Evolutionary conservation across 345 rosid species (phyloP).

Genomic region (Laguncularia racemosa): DNA sequence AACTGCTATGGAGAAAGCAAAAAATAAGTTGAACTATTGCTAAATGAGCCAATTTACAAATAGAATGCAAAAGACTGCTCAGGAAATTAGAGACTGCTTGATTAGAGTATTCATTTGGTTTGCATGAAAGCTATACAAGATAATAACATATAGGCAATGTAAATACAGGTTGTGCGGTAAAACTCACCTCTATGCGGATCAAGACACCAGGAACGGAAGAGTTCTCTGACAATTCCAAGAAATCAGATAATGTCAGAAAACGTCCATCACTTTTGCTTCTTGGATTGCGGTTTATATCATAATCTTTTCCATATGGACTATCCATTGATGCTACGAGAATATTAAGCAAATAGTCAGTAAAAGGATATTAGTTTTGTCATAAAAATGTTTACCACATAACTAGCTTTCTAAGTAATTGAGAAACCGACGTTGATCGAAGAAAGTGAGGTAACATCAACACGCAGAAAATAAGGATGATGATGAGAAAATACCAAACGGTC

Average conservation of each 20-base stretch:
- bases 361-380: background rate
- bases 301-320: slow-evolving; percentile 29
- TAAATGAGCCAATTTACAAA: too few species aligned
- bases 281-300: slow-evolving; percentile 47
- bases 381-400: too few species aligned
- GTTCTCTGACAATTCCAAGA: slow-evolving; percentile 56
- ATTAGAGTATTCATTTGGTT: too few species aligned
- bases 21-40: too few species aligned
- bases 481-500: too few species aligned
- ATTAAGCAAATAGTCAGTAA: background rate
- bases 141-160: background rate
- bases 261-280: slow-evolving; percentile 34
- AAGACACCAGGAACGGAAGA: slow-evolving; percentile 68
- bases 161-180: slow-evolving; percentile 6
- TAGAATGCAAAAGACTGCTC: slow-evolving; percentile 1
- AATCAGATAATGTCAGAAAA: slow-evolving; percentile 44
- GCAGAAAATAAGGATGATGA: too few species aligned
- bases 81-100: background rate
- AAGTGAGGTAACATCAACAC: too few species aligned
- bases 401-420: too few species aligned
- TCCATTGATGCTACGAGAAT: slow-evolving; percentile 47
- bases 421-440: too few species aligned
- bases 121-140: background rate
- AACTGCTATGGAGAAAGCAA: background rate
- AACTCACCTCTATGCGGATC: slow-evolving; percentile 77